Base-by-base conservation (phyloP, 257 asterid species). In the Nicotiana attenuata region DNA sequence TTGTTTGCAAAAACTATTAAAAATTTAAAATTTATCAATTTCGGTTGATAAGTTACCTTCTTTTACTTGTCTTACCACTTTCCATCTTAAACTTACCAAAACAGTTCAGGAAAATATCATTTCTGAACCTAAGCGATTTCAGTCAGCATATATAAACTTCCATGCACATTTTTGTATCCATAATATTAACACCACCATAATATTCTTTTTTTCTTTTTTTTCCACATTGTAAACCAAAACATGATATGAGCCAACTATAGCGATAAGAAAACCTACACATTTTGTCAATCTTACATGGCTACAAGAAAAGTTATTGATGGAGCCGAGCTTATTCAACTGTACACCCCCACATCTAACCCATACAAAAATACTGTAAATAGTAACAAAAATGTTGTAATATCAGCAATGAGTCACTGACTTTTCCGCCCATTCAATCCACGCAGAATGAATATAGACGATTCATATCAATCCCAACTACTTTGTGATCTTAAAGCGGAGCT, bases 311-410 rank as follows among this genome's bases (percentile, higher is more conserved):
- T 20, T n/a, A 61, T 20, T 38, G 29, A 69, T 69, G 26, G 41
- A 68, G 3, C 76, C 26, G 52, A 50, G 69, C 69, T 82, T 68
- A 85, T 82, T 82, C 65, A 85, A 65, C 81, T 69, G 81, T 85
- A 63, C 87, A 35, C 78, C 76, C 77, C 81, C 50, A 57, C 35
- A 60, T 15, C 52, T 82, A 69, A 38, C 19, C 81, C 61, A 47
- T 47, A 83, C 11, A 45, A 11, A 69, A 79, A 66, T 53, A 28
- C 57, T 31, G 20, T 28, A 64, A 69, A 31, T 31, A 26, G 56
- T 14, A 57, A 67, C 47, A 65, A 65, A 65, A 65, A 65, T 65
- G 75, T 52, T 13, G 19, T 35, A 35, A 31, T 35, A 4, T 41
- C 29, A 38, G 65, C 56, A 33, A 59, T 47, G 5, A 59, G 45